Conservation (phyloP, 2,329 filamentous ascomycete genomes). For the Stemphylium vesicarium region DNA sequence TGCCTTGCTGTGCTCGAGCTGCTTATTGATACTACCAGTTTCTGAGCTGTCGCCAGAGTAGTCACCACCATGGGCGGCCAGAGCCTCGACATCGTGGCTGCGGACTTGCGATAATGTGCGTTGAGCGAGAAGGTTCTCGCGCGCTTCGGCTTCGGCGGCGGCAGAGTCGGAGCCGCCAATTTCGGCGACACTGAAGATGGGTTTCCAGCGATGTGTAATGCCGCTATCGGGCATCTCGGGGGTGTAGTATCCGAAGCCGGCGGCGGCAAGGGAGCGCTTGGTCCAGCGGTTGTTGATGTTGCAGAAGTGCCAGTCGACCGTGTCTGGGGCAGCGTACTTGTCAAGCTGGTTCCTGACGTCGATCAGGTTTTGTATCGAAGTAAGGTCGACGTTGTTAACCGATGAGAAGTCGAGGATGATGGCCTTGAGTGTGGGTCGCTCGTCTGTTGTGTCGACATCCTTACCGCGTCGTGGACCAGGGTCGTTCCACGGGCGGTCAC, state of each 20-base stretch:
- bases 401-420: constrained; percentile 93
- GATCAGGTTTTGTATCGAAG: constrained; percentile 89
- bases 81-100: constrained; percentile 39
- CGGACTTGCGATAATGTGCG: constrained; percentile 56
- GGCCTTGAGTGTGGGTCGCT: constrained; percentile 77
- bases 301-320: constrained; percentile 94
- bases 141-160: constrained; percentile 73
- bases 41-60: constrained; percentile 26
- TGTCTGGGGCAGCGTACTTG: constrained; percentile 79
- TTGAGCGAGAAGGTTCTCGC: constrained; percentile 59
- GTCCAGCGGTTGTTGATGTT: constrained; percentile 94
- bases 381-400: constrained; percentile 94
- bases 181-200: constrained; percentile 91
- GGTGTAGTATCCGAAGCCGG: constrained; percentile 88
- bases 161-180: constrained; percentile 77
- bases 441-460: constrained; percentile 49
- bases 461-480: constrained; percentile 73
- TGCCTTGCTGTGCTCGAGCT: constrained; percentile 39
- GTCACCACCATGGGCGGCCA: constrained; percentile 15
- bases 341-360: constrained; percentile 96
- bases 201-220: constrained; percentile 76
- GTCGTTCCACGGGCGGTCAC: constrained; percentile 93
- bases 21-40: constrained; percentile 40
- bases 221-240: constrained; percentile 58
- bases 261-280: constrained; percentile 84